Evolutionary conservation across 345 rosid genomes (phyloP).

Genomic region (Mercurialis annua): DNA sequence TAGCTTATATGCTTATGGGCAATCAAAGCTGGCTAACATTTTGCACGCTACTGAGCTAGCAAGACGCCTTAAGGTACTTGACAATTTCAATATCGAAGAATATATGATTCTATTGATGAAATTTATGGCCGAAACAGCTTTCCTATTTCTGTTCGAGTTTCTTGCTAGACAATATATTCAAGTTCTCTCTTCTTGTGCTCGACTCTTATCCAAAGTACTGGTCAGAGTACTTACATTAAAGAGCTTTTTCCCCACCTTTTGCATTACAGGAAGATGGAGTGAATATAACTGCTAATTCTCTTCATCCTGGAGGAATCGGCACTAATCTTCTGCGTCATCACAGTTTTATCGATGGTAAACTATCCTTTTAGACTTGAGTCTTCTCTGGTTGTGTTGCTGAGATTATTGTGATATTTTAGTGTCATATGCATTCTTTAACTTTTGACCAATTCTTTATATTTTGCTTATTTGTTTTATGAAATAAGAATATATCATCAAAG

Average conservation of each 20-base stretch:
- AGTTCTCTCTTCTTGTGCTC: too few species aligned
- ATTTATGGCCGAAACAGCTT: too few species aligned
- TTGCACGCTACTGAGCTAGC: slow-evolving; percentile 85
- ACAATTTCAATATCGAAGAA: background rate
- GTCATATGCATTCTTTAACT: too few species aligned
- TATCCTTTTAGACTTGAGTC: background rate
- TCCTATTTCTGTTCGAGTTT: too few species aligned
- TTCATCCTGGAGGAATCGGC: slow-evolving; percentile 67
- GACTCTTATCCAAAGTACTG: too few species aligned
- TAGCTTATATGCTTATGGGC: slow-evolving; percentile 46
- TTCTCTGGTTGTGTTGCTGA: background rate
- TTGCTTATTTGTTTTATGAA: too few species aligned
- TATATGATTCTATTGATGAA: background rate
- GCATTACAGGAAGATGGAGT: slow-evolving; percentile 52
- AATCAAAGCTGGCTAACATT: slow-evolving; percentile 69
- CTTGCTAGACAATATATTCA: too few species aligned
- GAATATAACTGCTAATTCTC: slow-evolving; percentile 54
- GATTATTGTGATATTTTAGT: background rate
- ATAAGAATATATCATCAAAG: too few species aligned
- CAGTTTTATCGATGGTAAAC: slow-evolving; percentile 40
- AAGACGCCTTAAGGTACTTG: slow-evolving; percentile 57
- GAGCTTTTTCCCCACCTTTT: background rate
- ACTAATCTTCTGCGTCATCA: slow-evolving; percentile 51
- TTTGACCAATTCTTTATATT: too few species aligned
- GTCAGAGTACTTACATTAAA: background rate